Conservation (phyloP, 495 filamentous ascomycete genomes). For the Hypoxylon fuscum region DNA sequence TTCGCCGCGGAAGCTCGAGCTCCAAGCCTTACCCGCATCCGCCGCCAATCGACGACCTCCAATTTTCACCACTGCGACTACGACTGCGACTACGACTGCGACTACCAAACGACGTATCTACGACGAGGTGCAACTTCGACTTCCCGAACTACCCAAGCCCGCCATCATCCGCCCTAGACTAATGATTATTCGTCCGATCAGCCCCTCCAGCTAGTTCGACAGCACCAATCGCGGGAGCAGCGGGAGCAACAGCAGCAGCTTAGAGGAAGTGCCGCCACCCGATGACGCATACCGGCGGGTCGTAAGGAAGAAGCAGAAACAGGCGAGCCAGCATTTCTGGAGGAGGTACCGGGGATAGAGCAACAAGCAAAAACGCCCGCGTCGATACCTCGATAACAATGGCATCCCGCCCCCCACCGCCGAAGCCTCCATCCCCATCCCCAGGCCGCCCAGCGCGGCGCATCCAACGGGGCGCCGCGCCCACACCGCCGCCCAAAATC, state of each 20-base stretch:
- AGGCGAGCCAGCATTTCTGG: slow-evolving; percentile 34
- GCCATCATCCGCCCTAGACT: neutral
- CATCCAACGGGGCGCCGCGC: neutral
- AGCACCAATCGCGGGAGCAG: slow-evolving; percentile 1
- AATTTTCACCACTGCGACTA: slow-evolving; percentile 3
- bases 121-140: no score
- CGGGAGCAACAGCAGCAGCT: neutral
- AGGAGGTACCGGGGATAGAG: slow-evolving; percentile 35
- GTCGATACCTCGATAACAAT: no score
- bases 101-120: no score
- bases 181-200: slow-evolving; percentile 6
- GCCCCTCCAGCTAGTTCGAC: slow-evolving; percentile 8
- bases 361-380: no score
- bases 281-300: no score
- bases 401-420: no score
- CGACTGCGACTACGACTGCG: neutral
- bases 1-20: slow-evolving; percentile 33
- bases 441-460: slow-evolving; percentile 2
- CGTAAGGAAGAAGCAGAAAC: slow-evolving; percentile 17
- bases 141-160: slow-evolving; percentile 11
- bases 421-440: no score
- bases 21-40: no score
- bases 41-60: slow-evolving; percentile 20
- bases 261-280: neutral
- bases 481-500: neutral